A percentile compares a stretch with the other conserved stretches of the same genome.
Evolutionary conservation across 768 basidiomycete genomes (phyloP).

Genomic region (Trametes punicea): DNA sequence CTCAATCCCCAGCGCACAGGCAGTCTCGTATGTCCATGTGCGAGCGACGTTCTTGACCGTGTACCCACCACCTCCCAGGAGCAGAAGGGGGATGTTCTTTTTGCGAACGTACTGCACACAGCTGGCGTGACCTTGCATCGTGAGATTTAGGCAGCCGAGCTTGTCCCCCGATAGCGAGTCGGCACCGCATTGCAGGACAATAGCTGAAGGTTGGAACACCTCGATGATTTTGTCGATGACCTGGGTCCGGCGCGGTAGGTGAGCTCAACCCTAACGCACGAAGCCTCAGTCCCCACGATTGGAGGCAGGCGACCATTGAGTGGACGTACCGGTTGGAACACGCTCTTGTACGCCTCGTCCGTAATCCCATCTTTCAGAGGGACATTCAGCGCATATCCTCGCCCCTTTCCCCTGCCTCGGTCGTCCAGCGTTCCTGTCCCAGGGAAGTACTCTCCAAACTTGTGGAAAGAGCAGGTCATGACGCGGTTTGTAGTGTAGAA

Average conservation of each 20-base stretch:
- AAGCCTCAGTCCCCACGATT: constrained; percentile 5
- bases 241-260: constrained; percentile 36
- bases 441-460: constrained; percentile 94
- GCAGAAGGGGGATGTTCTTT: constrained; percentile 81
- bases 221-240: constrained; percentile 84
- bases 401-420: constrained; percentile 77
- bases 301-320: neutral
- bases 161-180: constrained; percentile 96
- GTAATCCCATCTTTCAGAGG: constrained; percentile 93
- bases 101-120: constrained; percentile 84
- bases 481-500: constrained; percentile 98
- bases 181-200: constrained; percentile 93
- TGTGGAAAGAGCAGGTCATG: constrained; percentile 97
- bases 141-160: constrained; percentile 92
- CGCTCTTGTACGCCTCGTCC: constrained; percentile 78
- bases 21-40: constrained; percentile 96
- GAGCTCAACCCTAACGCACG: constrained; percentile 18
- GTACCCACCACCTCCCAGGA: constrained; percentile 95
- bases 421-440: constrained; percentile 88
- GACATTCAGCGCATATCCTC: constrained; percentile 88
- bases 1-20: constrained; percentile 89
- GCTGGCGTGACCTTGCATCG: constrained; percentile 92
- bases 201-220: constrained; percentile 81
- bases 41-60: constrained; percentile 95
- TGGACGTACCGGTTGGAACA: constrained; percentile 85